Conservation (phyloP, 179 eudicot species). For the Heliamphora pulchella region DNA sequence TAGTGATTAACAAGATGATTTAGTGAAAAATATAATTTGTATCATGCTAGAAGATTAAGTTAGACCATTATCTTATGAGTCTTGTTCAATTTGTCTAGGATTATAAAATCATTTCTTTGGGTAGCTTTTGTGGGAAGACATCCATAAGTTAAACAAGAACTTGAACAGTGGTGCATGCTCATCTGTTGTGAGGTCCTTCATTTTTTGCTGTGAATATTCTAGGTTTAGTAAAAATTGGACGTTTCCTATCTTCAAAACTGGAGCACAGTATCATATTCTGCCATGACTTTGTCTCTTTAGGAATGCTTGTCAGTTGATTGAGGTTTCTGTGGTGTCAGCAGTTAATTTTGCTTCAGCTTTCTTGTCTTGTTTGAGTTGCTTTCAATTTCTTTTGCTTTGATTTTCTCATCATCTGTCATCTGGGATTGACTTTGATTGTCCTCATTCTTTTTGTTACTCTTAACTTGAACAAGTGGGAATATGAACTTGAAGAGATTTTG, state of each 20-base stretch:
- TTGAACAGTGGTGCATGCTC: not conserved
- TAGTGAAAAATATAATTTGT: too few relatives aligned
- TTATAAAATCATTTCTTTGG: too few relatives aligned
- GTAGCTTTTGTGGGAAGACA: too few relatives aligned
- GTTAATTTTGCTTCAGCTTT: not conserved
- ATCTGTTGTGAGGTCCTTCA: not conserved
- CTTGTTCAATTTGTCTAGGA: too few relatives aligned
- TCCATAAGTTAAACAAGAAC: too few relatives aligned
- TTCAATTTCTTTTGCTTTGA: not conserved
- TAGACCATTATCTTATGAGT: too few relatives aligned
- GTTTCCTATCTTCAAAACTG: not conserved
- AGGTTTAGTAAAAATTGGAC: too few relatives aligned
- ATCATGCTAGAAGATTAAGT: too few relatives aligned
- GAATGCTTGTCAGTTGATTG: not conserved
- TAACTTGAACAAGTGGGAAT: not conserved
- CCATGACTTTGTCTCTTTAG: not conserved
- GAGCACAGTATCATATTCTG: not conserved
- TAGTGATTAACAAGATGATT: too few relatives aligned
- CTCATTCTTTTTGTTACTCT: not conserved
- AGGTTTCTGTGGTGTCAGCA: not conserved
- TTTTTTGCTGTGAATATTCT: too few relatives aligned
- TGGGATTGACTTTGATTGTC: not conserved
- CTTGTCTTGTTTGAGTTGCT: not conserved
- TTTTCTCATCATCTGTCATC: not conserved
- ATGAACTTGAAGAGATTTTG: constrained; percentile 3